Evolutionary conservation across 148 eudicot genomes (phyloP), one percentile per base, ranked within the genome.

Genomic region (Salicornia ramosissima): DNA sequence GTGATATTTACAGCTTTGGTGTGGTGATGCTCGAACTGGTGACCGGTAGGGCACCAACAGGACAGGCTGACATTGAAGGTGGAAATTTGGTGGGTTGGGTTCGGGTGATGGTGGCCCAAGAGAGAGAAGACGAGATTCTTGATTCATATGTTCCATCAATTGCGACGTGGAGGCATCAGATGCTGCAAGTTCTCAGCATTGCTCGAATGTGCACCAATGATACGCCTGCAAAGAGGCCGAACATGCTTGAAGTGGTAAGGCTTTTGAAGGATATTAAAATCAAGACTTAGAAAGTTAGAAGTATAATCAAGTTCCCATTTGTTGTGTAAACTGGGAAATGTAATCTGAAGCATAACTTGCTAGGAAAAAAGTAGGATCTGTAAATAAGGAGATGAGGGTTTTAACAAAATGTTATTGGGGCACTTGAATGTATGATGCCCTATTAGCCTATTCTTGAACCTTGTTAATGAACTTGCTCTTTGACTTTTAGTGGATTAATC

Each of bases 11-110:
- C 68, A 93, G 98, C 69, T 92, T 88, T 16, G 98, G 98, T 25
- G 98, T 92, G 64, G 98, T 92, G 72, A 88, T 92, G 91, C 76
- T 92, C 52, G 98, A 92, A 85, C 86, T 92, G 50, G 85, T 90
- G 2, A 92, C 96, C 0, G 98, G 96, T 12, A 77, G 82, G 66
- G 86, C 88, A 7, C 96, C 98, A 30, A 86, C 86, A 0, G 98
- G 98, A 8, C 98, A 92, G 66, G 81, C 90, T 24, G 98, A 92
- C 54, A 58, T 67, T 13, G 98, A 92, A 77, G 98, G 98, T 4
- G 98, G 96, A 8, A 93, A 93, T 74, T 80, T 93, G 74, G 98
- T 93, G 33, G 98, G 98, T 16, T 93, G 98, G 98, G 90, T 90
- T 47, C 81, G 90, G 67, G 80, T 84, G 75, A 84, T 90, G 95